A percentile compares a stretch with the other conserved stretches of the same genome.
phyloP scores from a whole-genome alignment of 257 asterid genomes.

The Craterostigma plantagineum region DNA sequence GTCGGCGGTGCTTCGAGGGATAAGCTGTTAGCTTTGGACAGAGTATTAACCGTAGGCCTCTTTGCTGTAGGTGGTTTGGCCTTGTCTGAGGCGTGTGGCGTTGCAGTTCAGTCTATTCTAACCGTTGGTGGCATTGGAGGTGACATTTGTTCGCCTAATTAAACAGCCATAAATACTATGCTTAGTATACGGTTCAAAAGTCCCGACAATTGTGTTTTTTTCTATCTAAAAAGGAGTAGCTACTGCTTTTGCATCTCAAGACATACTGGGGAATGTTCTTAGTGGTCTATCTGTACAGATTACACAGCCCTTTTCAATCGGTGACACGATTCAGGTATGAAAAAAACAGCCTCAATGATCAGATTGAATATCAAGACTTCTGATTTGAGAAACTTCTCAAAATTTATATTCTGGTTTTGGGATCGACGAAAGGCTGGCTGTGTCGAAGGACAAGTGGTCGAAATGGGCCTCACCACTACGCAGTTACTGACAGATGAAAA shows the following conservation, averaged over 20 bases:
- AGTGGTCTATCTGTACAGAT: conserved; percentile 73
- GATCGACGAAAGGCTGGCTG: conserved; percentile 73
- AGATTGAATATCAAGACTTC: background rate
- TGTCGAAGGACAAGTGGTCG: conserved; percentile 87
- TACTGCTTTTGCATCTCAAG: conserved; percentile 91
- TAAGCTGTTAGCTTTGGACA: conserved; percentile 51
- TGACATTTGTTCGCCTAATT: conserved; percentile 11
- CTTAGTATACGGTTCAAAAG: too few species aligned
- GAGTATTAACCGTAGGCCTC: conserved; percentile 61
- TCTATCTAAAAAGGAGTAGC: conserved; percentile 95
- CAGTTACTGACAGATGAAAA: conserved; percentile 73
- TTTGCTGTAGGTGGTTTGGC: conserved; percentile 62
- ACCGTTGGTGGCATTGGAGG: conserved; percentile 99
- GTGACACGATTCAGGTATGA: conserved; percentile 78
- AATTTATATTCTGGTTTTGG: too few species aligned
- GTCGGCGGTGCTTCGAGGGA: conserved; percentile 34
- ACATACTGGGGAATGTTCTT: conserved; percentile 77
- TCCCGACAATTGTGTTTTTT: too few species aligned
- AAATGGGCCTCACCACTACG: conserved; percentile 82
- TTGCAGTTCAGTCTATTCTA: conserved; percentile 78
- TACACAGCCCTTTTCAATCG: conserved; percentile 67
- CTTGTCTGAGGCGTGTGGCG: conserved; percentile 86
- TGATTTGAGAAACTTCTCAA: too few species aligned
- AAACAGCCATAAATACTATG: too few species aligned
- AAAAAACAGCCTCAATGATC: background rate